These are phyloP conservation scores for Clausena lansium DNA, from an alignment of 345 rosid species.

Conservation along the genomic window DNA sequence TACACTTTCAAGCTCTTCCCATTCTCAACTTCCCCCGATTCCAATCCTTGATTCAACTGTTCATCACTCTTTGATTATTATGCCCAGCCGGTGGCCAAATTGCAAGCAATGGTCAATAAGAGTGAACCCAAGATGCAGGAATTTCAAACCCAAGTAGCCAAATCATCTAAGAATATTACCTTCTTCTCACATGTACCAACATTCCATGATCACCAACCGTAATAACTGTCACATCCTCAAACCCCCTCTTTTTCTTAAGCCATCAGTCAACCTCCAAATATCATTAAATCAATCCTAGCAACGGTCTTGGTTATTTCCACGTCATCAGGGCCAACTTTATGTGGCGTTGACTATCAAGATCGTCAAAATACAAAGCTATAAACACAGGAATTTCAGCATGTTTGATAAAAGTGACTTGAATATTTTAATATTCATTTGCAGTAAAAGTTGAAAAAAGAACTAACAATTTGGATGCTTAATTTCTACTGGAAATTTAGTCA, in stretches of 20 bases:
- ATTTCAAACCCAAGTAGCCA: slow-evolving; percentile 62
- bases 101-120: slow-evolving; percentile 64
- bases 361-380: slow-evolving; percentile 86
- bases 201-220: slow-evolving; percentile 97
- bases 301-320: slow-evolving; percentile 75
- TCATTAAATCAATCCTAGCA: slow-evolving; percentile 56
- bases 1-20: slow-evolving; percentile 69
- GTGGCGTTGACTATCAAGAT: slow-evolving; percentile 96
- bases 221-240: slow-evolving; percentile 77
- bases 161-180: slow-evolving; percentile 66
- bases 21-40: slow-evolving; percentile 66
- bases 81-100: slow-evolving; percentile 60
- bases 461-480: too few species aligned
- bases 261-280: slow-evolving; percentile 73
- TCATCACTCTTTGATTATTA: slow-evolving; percentile 43
- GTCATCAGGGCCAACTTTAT: slow-evolving; percentile 83
- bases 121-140: slow-evolving; percentile 65
- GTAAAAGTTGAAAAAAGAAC: too few species aligned
- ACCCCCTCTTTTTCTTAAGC: slow-evolving; percentile 77
- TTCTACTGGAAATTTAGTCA: too few species aligned
- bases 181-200: slow-evolving; percentile 89
- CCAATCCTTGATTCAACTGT: slow-evolving; percentile 74
- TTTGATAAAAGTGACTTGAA: too few species aligned
- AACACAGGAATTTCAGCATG: slow-evolving; percentile 56
- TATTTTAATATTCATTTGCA: too few species aligned